Conservation (phyloP, 805 yeast species). For the Spathaspora boniae region DNA sequence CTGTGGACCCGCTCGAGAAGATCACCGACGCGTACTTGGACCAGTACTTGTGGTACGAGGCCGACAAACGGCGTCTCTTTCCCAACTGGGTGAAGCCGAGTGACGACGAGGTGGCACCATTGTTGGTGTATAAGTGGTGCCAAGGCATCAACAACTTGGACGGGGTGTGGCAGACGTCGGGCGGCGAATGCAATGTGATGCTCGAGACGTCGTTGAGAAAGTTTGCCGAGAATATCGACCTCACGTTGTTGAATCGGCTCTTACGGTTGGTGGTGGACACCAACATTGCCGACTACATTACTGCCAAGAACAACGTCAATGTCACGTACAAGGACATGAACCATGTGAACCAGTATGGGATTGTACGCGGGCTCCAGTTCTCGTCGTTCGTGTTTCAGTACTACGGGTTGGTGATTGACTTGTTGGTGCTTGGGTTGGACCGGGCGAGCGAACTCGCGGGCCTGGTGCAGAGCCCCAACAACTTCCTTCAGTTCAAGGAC, state of each 20-base stretch:
- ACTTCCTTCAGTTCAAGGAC: constrained; percentile 69
- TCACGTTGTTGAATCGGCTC: constrained; percentile 79
- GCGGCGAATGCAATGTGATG: constrained; percentile 80
- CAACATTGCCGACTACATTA: constrained; percentile 89
- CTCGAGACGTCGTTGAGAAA: constrained; percentile 71
- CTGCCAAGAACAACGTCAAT: constrained; percentile 83
- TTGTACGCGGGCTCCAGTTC: constrained; percentile 85
- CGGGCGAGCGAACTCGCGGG: constrained; percentile 90
- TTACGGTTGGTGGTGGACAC: constrained; percentile 81
- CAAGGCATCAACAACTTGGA: constrained; percentile 81
- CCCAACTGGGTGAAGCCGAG: constrained; percentile 97
- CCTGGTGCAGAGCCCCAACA: constrained; percentile 63
- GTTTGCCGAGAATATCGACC: constrained; percentile 81
- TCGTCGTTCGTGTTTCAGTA: constrained; percentile 86
- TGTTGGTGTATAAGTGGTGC: constrained; percentile 89
- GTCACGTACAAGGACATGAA: constrained; percentile 92
- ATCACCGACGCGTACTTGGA: constrained; percentile 95
- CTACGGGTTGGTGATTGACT: constrained; percentile 82
- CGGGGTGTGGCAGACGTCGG: constrained; percentile 71
- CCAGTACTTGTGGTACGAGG: constrained; percentile 95
- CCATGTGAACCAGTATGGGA: constrained; percentile 84
- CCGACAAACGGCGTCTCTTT: constrained; percentile 78
- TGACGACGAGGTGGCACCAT: constrained; percentile 90
- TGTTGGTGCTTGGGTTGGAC: constrained; percentile 78
- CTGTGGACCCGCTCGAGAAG: constrained; percentile 88